Base-by-base conservation (phyloP, 2,329 filamentous ascomycete genomes). In the Simplicillium aogashimaense region DNA sequence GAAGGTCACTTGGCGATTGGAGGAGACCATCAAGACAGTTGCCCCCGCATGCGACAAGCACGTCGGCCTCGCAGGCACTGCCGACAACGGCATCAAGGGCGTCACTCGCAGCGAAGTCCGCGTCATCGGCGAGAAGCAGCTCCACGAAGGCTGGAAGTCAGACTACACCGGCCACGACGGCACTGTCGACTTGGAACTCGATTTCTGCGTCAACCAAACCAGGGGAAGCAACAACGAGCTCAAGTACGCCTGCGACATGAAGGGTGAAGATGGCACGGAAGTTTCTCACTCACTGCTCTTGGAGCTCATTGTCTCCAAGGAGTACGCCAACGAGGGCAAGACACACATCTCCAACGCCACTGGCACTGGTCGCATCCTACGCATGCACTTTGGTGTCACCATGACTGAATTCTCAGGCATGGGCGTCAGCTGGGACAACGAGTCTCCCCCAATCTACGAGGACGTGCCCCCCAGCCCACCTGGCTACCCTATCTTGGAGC, bases 341-440 rank as follows among this genome's bases (percentile, higher is more conserved):
- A 70, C 73, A 2, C 63, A 67, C 39, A 69, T 87, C 38, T 75
- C 86, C 36, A 89, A 86, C 1, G 87, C 89, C 37, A 95, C 90
- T 0, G 90, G 90, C 45, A 84, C 88, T 3, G 92, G 90, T 1
- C 78, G 90, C 47, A 90, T 97, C 39, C 70, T 98, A 45, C 77
- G 90, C 48, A 95, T 95, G 75, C 86, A 94, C 58, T 97, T 95
- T 67, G 78, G 76, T 52, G 72, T 92, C 39, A 69, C 79, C 42
- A 73, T 97, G 41, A 95, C 89, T 4, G 84, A 94, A 64, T 77
- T 86, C 44, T 76, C 77, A 15, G 90, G 90, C 14, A 75, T 95
- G 57, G 89, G 90, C 38, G 89, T 98, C 52, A 86, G 84, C 50
- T 98, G 92, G 90, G 90, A 97, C 51, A 90, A 95, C 63, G 90